Percentiles rank a stretch among this genome's conserved stretches.
Conservation (phyloP, 495 filamentous ascomycete species). For the Talaromyces proteolyticus region DNA sequence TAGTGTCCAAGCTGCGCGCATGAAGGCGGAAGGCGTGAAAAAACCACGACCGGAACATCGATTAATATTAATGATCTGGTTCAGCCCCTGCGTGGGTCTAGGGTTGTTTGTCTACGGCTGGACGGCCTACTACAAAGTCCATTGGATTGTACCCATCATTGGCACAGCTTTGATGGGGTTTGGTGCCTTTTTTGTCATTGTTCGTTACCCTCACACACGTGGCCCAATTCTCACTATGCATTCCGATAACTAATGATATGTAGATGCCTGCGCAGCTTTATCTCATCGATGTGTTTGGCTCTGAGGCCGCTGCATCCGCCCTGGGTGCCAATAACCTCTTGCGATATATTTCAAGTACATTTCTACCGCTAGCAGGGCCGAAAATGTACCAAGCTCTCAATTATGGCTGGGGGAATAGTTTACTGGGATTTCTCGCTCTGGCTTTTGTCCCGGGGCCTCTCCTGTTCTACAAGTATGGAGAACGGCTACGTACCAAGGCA, state of each 20-base stretch:
- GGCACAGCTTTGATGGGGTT: constrained; percentile 26
- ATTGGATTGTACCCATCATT: constrained; percentile 34
- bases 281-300: constrained; percentile 27
- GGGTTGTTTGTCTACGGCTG: constrained; percentile 33
- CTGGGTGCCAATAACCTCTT: constrained; percentile 20
- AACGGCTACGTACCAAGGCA: constrained; percentile 12
- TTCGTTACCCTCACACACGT: constrained; percentile 6
- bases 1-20: constrained; percentile 13
- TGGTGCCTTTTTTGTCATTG: constrained; percentile 18
- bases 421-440: constrained; percentile 16
- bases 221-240: not conserved
- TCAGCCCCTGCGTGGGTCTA: constrained; percentile 14
- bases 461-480: constrained; percentile 16
- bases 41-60: constrained; percentile 21
- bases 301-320: constrained; percentile 23
- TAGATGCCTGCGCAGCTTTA: constrained; percentile 26
- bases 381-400: constrained; percentile 12
- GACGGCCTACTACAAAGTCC: constrained; percentile 21
- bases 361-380: constrained; percentile 15
- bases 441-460: constrained; percentile 15
- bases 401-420: constrained; percentile 19
- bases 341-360: constrained; percentile 13
- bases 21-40: constrained; percentile 6
- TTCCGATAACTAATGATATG: constrained; percentile 3
- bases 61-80: constrained; percentile 23